Evolutionary conservation across 129 eudicot species (phyloP), one percentile per base, ranked within the genome.

Genomic region (Centaurea solstitialis): DNA sequence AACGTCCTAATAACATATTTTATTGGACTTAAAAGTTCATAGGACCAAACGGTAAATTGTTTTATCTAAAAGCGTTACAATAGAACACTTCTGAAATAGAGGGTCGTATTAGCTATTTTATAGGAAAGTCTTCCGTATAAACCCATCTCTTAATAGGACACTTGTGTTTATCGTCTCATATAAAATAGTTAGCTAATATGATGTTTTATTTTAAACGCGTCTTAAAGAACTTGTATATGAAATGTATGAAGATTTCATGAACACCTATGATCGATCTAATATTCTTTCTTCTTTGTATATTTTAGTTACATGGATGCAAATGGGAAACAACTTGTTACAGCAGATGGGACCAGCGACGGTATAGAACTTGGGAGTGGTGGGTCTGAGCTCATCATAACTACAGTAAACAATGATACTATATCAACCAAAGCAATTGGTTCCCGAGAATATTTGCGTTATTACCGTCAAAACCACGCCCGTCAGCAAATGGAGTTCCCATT

Each of bases 311-410:
- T 85, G 88, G 99, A 87, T 83, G 86, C 84, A 38, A 87, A 87
- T 72, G 99, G 98, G 76, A 93, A 89, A 66, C 88, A 93, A 80
- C 82, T 96, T 66, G 92, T 93, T 78, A 82, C 95, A 24, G 86
- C 80, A 0, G 81, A 88, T 81, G 98, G 82, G 66, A 43, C 71
- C 45, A 85, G 76, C 72, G 87, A 85, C 28, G 80, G 80, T 61
- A 87, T 91, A 72, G 93, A 90, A 85, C 89, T 96, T 35, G 98
- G 97, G 68, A 86, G 89, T 69, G 97, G 97, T 78, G 99, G 99
- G 73, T 81, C 97, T 50, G 99, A 96, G 82, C 97, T 96, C 37
- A 78, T 96, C 69, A 93, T 96, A 67, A 91, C 90, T 68, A 87
- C 75, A 21, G 70, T 78, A 77, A 89, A 79, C 20, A 83, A 81